Conservation (phyloP, 1,139 yeast genomes). For the Blastobotrys arbuscula region DNA sequence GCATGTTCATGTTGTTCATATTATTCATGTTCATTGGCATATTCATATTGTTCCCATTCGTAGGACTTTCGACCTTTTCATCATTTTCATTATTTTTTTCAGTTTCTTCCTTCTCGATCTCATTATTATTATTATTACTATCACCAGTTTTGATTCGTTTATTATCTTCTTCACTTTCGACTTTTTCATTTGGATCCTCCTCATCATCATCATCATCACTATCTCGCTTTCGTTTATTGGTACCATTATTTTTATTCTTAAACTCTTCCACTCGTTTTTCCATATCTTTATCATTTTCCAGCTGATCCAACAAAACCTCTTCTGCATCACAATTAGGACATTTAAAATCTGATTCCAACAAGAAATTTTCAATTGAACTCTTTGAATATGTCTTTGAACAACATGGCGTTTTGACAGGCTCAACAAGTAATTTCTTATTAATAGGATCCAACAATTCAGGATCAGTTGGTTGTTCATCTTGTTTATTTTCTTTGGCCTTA, state of each 20-base stretch:
- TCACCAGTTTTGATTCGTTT: background rate
- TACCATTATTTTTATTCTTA: conserved; percentile 12
- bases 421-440: conserved; percentile 53
- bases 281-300: conserved; percentile 55
- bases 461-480: conserved; percentile 45
- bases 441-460: conserved; percentile 56
- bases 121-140: background rate
- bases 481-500: conserved; percentile 29
- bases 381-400: conserved; percentile 60
- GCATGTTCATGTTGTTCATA: background rate
- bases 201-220: conserved; percentile 6
- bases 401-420: conserved; percentile 86
- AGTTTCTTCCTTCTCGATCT: background rate
- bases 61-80: background rate
- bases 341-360: conserved; percentile 78
- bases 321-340: conserved; percentile 82
- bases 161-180: background rate
- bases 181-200: conserved; percentile 5
- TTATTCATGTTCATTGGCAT: background rate
- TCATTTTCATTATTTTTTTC: background rate
- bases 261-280: conserved; percentile 51
- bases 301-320: conserved; percentile 70
- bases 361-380: conserved; percentile 58
- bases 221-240: conserved; percentile 9
- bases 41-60: background rate